Percentiles rank a stretch among this genome's conserved stretches.
phyloP scores from a whole-genome alignment of 495 filamentous ascomycete genomes.

The Darksidea phi region DNA sequence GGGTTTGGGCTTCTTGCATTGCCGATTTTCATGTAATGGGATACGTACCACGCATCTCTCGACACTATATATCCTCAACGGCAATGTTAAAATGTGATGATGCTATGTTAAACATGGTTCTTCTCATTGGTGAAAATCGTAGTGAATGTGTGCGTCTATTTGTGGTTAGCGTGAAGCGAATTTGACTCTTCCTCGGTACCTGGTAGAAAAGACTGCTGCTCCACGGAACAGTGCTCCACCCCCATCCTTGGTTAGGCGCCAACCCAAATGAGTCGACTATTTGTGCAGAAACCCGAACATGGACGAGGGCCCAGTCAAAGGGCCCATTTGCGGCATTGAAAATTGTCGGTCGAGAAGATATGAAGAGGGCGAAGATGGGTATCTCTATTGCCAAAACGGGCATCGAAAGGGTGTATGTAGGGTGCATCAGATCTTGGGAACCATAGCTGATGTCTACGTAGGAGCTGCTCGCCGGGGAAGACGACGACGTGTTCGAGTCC shows the following conservation, averaged over 20 bases:
- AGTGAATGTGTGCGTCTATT: background rate
- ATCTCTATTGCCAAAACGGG: slow-evolving; percentile 54
- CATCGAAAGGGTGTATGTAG: slow-evolving; percentile 51
- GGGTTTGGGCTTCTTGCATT: slow-evolving; percentile 37
- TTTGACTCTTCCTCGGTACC: no score
- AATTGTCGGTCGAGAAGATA: slow-evolving; percentile 51
- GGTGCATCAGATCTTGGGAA: background rate
- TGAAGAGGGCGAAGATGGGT: slow-evolving; percentile 49
- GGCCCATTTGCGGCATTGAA: slow-evolving; percentile 36
- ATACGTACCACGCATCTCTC: slow-evolving; percentile 31
- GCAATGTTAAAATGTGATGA: slow-evolving; percentile 24
- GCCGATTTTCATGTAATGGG: slow-evolving; percentile 30
- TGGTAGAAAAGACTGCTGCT: no score
- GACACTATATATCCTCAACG: slow-evolving; percentile 19
- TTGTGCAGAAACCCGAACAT: background rate
- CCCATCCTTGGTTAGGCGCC: background rate
- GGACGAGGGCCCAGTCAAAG: slow-evolving; percentile 14
- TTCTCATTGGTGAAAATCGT: background rate
- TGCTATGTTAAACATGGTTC: background rate
- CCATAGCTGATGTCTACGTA: background rate
- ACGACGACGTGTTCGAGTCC: slow-evolving; percentile 73
- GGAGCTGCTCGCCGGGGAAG: slow-evolving; percentile 54
- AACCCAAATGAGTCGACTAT: background rate
- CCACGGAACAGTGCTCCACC: background rate
- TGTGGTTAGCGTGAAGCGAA: background rate